These are phyloP conservation scores for Aphanomyces stellatus DNA, from an alignment of 352 stramenopile genomes.

Conservation along the genomic window DNA sequence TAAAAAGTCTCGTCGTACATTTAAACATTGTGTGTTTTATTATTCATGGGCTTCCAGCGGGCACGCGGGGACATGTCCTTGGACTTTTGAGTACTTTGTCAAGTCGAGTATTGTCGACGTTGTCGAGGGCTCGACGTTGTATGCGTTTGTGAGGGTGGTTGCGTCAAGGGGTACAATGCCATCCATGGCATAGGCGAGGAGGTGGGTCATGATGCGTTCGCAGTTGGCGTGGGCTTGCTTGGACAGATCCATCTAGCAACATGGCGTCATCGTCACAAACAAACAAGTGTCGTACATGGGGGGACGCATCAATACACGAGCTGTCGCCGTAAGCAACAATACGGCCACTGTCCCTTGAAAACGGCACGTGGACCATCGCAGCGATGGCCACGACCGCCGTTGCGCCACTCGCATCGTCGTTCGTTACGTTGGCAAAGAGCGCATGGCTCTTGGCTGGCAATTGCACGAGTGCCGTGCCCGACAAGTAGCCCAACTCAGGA, in stretches of 20 bases:
- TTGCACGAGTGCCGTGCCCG: constrained; percentile 7
- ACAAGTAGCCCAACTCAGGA: constrained; percentile 36
- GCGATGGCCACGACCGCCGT: constrained; percentile 35
- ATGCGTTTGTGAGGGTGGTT: too few species aligned
- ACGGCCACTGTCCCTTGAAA: constrained; percentile 40
- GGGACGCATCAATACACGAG: constrained; percentile 52
- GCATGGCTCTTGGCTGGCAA: neutral
- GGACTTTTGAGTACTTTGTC: neutral
- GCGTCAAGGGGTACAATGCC: neutral
- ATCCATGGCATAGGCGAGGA: neutral
- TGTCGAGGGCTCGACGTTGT: too few species aligned
- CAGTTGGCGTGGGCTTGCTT: too few species aligned
- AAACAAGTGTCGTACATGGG: neutral
- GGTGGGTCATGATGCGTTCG: neutral
- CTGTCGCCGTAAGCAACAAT: constrained; percentile 71
- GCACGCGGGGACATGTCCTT: neutral
- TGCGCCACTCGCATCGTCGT: neutral
- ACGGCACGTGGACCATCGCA: constrained; percentile 55
- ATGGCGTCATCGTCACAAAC: neutral
- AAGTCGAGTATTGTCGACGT: too few species aligned
- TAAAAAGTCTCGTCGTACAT: neutral
- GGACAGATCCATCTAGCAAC: neutral
- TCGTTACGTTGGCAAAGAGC: neutral
- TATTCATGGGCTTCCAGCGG: neutral
- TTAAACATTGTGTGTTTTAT: neutral